phyloP scores from a whole-genome alignment of 108 stramenopile genomes.

The Skeletonema potamos region DNA sequence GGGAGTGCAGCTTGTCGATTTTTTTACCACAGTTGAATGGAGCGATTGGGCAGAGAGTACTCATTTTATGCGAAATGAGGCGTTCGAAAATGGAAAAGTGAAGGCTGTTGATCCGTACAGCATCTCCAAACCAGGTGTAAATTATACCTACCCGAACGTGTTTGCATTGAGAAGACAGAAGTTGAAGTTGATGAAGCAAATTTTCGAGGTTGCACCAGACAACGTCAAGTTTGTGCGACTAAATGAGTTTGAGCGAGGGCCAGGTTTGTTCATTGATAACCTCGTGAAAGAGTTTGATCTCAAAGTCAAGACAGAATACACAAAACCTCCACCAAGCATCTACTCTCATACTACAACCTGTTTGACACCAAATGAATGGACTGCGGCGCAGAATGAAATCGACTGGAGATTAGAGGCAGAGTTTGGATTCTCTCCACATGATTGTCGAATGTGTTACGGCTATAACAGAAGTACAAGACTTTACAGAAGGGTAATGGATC shows the following conservation, averaged over 20 bases:
- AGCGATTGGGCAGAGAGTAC: conserved; percentile 45
- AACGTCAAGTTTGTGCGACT: conserved; percentile 46
- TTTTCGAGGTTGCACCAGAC: conserved; percentile 27
- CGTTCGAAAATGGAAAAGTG: background rate
- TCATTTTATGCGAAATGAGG: conserved; percentile 22
- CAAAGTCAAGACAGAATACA: conserved; percentile 21
- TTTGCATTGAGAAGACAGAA: conserved; percentile 42
- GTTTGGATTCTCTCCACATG: conserved; percentile 45
- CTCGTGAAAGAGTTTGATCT: conserved; percentile 32
- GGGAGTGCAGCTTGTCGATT: conserved; percentile 18
- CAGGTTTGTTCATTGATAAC: conserved; percentile 40
- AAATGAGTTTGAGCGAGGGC: conserved; percentile 42
- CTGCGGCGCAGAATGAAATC: conserved; percentile 25
- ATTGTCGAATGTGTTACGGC: conserved; percentile 52
- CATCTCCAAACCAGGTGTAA: conserved; percentile 37
- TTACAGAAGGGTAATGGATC: conserved; percentile 8
- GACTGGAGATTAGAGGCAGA: conserved; percentile 43
- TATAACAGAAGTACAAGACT: conserved; percentile 27
- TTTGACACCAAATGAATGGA: conserved; percentile 42
- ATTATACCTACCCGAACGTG: conserved; percentile 44
- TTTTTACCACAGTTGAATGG: conserved; percentile 41
- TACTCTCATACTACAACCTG: conserved; percentile 33
- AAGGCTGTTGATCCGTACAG: background rate
- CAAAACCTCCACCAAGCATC: conserved; percentile 17
- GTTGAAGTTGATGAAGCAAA: conserved; percentile 43